These are phyloP conservation scores for Glonium stellatum DNA, from an alignment of 495 filamentous ascomycete genomes.

Conservation along the genomic window DNA sequence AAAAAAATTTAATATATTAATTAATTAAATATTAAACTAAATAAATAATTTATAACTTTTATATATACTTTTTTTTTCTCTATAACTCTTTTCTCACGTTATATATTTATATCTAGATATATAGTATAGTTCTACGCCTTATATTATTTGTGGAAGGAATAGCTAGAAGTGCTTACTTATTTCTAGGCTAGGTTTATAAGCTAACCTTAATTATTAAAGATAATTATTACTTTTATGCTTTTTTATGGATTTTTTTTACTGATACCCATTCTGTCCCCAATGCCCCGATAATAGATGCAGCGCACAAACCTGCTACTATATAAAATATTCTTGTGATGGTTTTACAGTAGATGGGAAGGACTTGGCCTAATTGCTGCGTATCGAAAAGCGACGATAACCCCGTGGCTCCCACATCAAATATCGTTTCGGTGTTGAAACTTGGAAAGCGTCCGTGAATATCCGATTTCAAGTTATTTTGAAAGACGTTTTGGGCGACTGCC, in stretches of 20 bases:
- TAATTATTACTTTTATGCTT: no score
- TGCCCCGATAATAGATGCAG: constrained; percentile 1
- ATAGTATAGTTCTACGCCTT: no score
- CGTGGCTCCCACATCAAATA: background rate
- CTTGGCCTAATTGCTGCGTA: background rate
- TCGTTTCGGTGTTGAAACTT: background rate
- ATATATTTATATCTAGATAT: no score
- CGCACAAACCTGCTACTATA: constrained; percentile 5
- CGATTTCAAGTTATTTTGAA: constrained; percentile 12
- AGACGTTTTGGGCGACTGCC: constrained; percentile 33
- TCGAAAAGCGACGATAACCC: background rate
- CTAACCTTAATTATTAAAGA: no score
- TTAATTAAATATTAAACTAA: no score
- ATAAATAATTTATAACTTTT: no score
- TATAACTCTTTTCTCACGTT: no score
- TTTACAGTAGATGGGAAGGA: constrained; percentile 1
- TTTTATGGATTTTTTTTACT: constrained; percentile 18
- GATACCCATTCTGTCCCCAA: constrained; percentile 10
- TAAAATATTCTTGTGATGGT: constrained; percentile 1
- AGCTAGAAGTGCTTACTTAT: no score
- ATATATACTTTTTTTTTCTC: no score
- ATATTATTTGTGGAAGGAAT: no score
- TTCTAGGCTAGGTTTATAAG: no score
- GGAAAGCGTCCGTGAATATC: constrained; percentile 1
- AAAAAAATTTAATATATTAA: no score